These are phyloP conservation scores for Solanum peruvianum DNA, from an alignment of 257 asterid species.

Conservation along the genomic window DNA sequence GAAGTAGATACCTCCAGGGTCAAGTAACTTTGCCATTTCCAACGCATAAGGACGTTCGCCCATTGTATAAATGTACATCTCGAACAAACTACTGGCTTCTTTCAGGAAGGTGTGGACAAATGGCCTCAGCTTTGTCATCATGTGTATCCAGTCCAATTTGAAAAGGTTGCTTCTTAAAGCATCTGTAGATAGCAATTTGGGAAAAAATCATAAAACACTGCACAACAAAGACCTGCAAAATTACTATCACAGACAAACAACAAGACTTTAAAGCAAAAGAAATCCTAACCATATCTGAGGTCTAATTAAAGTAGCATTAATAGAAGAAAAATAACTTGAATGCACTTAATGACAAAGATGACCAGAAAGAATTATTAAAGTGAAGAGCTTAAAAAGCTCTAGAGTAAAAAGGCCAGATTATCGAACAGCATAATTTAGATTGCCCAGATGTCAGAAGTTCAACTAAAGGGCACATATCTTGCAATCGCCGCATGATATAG, in stretches of 20 bases:
- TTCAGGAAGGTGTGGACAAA: conserved; percentile 64
- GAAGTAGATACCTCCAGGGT: conserved; percentile 62
- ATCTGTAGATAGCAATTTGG: conserved; percentile 31
- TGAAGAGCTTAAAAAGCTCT: neutral
- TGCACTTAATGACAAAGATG: neutral
- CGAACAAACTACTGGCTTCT: conserved; percentile 67
- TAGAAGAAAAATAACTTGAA: neutral
- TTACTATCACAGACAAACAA: neutral
- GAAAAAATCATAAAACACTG: neutral
- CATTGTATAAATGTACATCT: conserved; percentile 93
- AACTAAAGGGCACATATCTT: neutral
- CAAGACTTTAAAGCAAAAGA: neutral
- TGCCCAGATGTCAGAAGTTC: neutral
- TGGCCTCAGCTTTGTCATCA: conserved; percentile 98
- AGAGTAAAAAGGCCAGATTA: neutral
- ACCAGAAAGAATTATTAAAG: neutral
- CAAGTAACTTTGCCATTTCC: conserved; percentile 78
- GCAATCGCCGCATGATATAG: neutral
- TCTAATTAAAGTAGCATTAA: neutral
- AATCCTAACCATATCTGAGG: neutral
- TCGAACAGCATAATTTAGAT: neutral
- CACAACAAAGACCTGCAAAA: neutral
- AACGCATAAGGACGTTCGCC: conserved; percentile 89
- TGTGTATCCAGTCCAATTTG: conserved; percentile 55
- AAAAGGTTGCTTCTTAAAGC: conserved; percentile 44